Evolutionary conservation across 108 stramenopile species (phyloP), one percentile per base, ranked within the genome.

Genomic region (Skeletonema potamos): DNA sequence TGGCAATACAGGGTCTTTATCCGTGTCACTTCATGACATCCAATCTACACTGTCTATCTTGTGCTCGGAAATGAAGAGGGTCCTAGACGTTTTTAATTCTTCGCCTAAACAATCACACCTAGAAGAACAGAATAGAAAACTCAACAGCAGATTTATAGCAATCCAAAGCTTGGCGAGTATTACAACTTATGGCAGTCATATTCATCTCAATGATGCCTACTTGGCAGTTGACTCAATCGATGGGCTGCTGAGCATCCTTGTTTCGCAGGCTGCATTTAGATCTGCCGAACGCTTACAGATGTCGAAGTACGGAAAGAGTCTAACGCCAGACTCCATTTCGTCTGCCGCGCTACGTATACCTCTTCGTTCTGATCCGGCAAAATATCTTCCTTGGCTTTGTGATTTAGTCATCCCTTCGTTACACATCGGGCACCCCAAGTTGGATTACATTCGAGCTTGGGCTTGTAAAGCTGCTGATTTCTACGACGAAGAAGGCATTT

Each of bases 381-480:
- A 41, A 11, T 95, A 85, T 68, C 55, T 79, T 26, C 63, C 60
- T 0, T 88, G 92, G 67, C 66, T 95, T 18, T 64, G 69, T 22
- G 68, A 86, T 30, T 27, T 80, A 15, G 73, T 95, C 27, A 44
- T 92, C 15, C 89, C 93, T 0, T 68, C 78, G 66, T 74, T 95
- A 46, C 67, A 77, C 7, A 87, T 88, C 27, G 82, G 87, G n/a
- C 79, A 89, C 55, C 83, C 84, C 46, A 43, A 85, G 28, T 61
- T 95, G 26, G 83, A 82, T 17, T 59, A 64, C 24, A 79, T 95
- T 66, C 78, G 82, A 6, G 46, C 65, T 8, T 95, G 91, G 91
- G 33, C 82, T 11, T 91, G 89, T 71, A 60, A 57, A 13, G 82
- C 74, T n/a, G 91, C 94, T 3, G 88, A 95, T 72, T 57, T 66